phyloP scores from a whole-genome alignment of 371 early-diverging fungal species.

The Apophysomyces elegans region DNA sequence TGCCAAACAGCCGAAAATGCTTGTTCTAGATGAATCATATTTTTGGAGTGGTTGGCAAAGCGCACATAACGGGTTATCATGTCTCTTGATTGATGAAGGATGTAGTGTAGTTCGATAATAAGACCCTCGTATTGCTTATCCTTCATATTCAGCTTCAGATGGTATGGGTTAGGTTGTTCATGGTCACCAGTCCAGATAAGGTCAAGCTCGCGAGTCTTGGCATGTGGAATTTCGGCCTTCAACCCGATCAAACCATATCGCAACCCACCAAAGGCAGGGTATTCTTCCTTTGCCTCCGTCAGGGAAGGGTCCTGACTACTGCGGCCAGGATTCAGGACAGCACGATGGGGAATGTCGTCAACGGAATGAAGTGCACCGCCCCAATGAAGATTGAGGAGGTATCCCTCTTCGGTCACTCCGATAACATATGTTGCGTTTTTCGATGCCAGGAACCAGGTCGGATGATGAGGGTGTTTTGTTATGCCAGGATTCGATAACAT shows the following conservation, averaged over 20 bases:
- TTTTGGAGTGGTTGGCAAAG: slow-evolving; percentile 16
- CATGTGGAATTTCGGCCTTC: slow-evolving; percentile 26
- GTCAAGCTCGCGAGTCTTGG: slow-evolving; percentile 39
- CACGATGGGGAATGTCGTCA: slow-evolving; percentile 20
- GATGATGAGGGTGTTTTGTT: slow-evolving; percentile 18
- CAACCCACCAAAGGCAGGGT: slow-evolving; percentile 47
- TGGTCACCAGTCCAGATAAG: slow-evolving; percentile 17
- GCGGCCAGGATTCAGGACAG: slow-evolving; percentile 8
- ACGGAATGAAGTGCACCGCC: slow-evolving; percentile 29
- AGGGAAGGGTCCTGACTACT: slow-evolving; percentile 40
- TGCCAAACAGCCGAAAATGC: slow-evolving; percentile 45
- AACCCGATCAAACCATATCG: slow-evolving; percentile 36
- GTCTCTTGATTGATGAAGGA: slow-evolving; percentile 33
- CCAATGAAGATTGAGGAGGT: slow-evolving; percentile 44
- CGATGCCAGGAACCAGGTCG: slow-evolving; percentile 43
- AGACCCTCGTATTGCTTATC: slow-evolving; percentile 26
- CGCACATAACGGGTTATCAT: slow-evolving; percentile 29
- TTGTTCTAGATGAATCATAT: slow-evolving; percentile 22
- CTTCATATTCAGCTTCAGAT: slow-evolving; percentile 17
- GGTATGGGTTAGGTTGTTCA: background rate
- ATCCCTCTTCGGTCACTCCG: slow-evolving; percentile 28
- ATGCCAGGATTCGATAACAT: slow-evolving; percentile 22
- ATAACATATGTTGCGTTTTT: slow-evolving; percentile 36
- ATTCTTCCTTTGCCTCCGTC: slow-evolving; percentile 40
- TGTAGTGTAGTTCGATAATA: slow-evolving; percentile 31